Evolutionary conservation across 306 rosid genomes (phyloP).

Genomic region (Nissolia schottii): DNA sequence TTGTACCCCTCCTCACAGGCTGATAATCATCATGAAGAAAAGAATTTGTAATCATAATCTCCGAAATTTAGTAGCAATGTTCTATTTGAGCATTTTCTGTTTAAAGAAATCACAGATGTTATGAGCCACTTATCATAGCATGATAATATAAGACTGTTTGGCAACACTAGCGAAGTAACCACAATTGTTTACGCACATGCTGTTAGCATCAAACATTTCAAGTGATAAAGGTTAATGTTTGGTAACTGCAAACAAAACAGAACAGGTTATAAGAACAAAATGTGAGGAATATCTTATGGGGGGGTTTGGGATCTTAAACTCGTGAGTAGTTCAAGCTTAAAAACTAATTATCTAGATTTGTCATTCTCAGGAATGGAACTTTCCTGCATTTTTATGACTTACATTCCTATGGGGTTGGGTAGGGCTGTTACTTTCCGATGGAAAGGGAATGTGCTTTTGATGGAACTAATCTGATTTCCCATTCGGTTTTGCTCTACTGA

Average conservation of each 20-base stretch:
- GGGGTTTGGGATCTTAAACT: slow-evolving; percentile 17
- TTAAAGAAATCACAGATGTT: neutral
- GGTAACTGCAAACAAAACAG: neutral
- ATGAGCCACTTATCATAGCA: neutral
- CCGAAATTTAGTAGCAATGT: neutral
- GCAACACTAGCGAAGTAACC: neutral
- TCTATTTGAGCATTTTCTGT: neutral
- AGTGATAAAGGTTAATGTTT: neutral
- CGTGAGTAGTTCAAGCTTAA: neutral
- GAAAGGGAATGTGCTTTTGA: neutral
- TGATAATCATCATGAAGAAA: slow-evolving; percentile 30
- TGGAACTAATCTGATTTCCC: neutral
- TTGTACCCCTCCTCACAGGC: slow-evolving; percentile 88
- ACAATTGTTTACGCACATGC: neutral
- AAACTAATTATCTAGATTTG: neutral
- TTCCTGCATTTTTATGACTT: neutral
- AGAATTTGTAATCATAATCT: slow-evolving; percentile 4
- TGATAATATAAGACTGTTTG: neutral
- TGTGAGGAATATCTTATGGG: neutral
- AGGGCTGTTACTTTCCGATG: neutral
- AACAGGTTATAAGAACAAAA: neutral
- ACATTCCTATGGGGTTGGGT: neutral
- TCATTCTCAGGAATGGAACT: neutral
- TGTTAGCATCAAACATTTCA: neutral
- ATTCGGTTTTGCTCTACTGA: neutral